Percentiles rank a stretch among this genome's conserved stretches.
These are phyloP conservation scores for Gossypium trilobum DNA, from an alignment of 441 rosid genomes.

Conservation along the genomic window DNA sequence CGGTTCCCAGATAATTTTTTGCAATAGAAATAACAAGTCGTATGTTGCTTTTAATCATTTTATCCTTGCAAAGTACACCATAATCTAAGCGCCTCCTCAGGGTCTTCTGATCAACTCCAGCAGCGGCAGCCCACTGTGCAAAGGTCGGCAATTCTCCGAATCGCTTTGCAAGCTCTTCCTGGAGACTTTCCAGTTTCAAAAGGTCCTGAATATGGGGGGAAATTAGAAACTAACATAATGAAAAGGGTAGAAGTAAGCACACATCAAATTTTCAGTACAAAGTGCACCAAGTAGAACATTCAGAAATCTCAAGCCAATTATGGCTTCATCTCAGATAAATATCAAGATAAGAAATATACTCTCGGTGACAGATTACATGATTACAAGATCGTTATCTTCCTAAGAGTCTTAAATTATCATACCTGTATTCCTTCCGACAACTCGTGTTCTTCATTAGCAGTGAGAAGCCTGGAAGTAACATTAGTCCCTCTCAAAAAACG, in stretches of 20 bases:
- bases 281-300: not conserved
- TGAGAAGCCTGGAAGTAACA: conserved; percentile 62
- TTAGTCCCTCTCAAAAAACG: conserved; percentile 64
- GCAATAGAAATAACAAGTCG: conserved; percentile 94
- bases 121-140: conserved; percentile 88
- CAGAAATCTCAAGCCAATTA: not conserved
- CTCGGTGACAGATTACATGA: not conserved
- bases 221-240: conserved; percentile 6
- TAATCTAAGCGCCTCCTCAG: conserved; percentile 56
- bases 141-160: conserved; percentile 61
- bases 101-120: conserved; percentile 62
- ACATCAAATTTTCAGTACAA: not conserved
- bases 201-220: conserved; percentile 46
- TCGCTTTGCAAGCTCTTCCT: conserved; percentile 58
- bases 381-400: not conserved
- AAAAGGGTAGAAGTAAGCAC: not conserved
- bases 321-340: not conserved
- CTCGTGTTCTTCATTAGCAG: conserved; percentile 58
- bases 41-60: conserved; percentile 82
- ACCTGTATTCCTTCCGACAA: conserved; percentile 92
- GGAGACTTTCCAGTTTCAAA: conserved; percentile 72
- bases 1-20: conserved; percentile 74
- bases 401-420: conserved; percentile 9
- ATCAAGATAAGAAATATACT: not conserved
- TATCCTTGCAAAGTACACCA: conserved; percentile 73